Evolutionary conservation across 2,329 filamentous ascomycete species (phyloP).

Genomic region (Davidsoniella eucalypti): DNA sequence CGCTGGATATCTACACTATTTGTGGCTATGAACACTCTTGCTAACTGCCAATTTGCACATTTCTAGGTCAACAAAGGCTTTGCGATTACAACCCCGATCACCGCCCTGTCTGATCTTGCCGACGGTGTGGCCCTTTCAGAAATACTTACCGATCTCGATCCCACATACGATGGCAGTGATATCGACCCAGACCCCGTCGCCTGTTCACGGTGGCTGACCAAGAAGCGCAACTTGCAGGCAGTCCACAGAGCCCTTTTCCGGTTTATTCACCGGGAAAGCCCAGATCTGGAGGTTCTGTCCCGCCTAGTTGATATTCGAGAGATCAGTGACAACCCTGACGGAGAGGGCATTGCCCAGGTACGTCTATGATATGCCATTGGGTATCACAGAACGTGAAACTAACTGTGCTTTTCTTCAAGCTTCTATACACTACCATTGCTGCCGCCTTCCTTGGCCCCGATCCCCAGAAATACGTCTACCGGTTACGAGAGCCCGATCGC

Average conservation of each 20-base stretch:
- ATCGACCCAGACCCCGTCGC: conserved; percentile 31
- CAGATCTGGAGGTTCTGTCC: conserved; percentile 34
- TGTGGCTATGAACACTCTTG: not conserved
- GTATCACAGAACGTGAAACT: not conserved
- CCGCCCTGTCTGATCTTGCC: conserved; percentile 33
- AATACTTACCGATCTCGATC: conserved; percentile 41
- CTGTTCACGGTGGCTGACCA: conserved; percentile 26
- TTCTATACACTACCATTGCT: conserved; percentile 44
- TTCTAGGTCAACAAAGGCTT: conserved; percentile 25
- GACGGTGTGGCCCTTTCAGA: conserved; percentile 39
- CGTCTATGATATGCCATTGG: conserved; percentile 4
- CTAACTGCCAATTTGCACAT: conserved; percentile 4
- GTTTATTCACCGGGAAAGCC: conserved; percentile 37
- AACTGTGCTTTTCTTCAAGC: conserved; percentile 19
- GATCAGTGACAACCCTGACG: conserved; percentile 39
- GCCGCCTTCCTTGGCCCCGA: conserved; percentile 45
- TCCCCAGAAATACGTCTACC: conserved; percentile 34
- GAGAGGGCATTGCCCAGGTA: conserved; percentile 37
- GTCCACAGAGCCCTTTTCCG: conserved; percentile 38
- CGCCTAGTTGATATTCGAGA: conserved; percentile 39
- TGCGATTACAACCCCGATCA: conserved; percentile 28
- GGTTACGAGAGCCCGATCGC: conserved; percentile 21
- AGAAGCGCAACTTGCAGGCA: conserved; percentile 36
- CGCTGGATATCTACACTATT: not conserved
- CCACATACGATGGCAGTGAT: conserved; percentile 36